phyloP scores from a whole-genome alignment of 768 basidiomycete genomes.

The Russula compacta region DNA sequence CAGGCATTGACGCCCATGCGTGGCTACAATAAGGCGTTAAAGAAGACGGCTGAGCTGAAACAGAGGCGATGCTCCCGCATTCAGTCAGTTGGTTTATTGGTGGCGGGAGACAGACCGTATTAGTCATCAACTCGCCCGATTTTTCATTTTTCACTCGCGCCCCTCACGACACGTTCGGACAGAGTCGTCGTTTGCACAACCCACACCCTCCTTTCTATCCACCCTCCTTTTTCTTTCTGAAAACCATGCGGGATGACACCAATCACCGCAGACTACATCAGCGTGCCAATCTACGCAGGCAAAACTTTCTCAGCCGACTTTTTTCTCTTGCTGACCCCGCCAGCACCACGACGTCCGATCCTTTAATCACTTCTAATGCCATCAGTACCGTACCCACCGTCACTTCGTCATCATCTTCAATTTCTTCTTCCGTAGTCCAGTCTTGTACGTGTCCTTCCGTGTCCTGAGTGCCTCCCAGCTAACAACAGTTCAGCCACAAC shows the following conservation, averaged over 20 bases:
- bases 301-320: too few species aligned
- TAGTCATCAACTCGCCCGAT: background rate
- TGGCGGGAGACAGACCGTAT: too few species aligned
- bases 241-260: constrained; percentile 1
- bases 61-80: too few species aligned
- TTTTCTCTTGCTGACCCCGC: background rate
- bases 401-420: background rate
- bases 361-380: background rate
- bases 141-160: too few species aligned
- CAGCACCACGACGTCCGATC: background rate
- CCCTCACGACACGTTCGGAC: too few species aligned
- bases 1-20: constrained; percentile 2
- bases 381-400: background rate
- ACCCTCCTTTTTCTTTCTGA: background rate
- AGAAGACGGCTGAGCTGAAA: background rate
- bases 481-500: background rate
- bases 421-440: background rate
- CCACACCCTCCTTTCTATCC: background rate
- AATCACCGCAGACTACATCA: background rate
- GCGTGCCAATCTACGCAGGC: background rate
- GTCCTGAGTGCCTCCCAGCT: background rate
- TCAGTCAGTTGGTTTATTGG: too few species aligned
- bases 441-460: background rate
- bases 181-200: background rate
- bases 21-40: background rate